Conservation (phyloP, 2,329 filamentous ascomycete species). For the Diplodia corticola region DNA sequence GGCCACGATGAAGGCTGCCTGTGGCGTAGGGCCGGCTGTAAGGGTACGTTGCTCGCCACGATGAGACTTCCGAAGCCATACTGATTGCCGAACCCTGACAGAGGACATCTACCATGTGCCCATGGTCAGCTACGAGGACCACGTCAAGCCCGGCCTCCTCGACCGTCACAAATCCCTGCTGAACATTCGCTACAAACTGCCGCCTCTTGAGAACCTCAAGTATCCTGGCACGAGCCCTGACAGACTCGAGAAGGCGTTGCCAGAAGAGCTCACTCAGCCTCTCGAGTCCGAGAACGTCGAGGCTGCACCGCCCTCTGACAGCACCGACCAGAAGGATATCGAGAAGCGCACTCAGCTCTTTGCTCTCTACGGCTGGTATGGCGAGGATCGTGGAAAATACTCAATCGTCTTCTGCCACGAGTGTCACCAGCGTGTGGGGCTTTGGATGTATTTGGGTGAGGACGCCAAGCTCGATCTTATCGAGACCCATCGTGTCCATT, state of each 20-base stretch:
- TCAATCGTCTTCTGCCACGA: constrained; percentile 79
- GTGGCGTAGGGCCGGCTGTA: constrained; percentile 86
- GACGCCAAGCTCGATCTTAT: constrained; percentile 39
- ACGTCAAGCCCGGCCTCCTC: constrained; percentile 20
- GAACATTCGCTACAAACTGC: constrained; percentile 19
- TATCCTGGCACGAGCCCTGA: constrained; percentile 8
- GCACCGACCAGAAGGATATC: constrained; percentile 8
- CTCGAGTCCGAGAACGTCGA: constrained; percentile 15
- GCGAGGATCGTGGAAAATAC: constrained; percentile 60
- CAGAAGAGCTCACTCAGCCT: constrained; percentile 13
- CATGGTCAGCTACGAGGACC: constrained; percentile 29
- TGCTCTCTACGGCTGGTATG: constrained; percentile 52
- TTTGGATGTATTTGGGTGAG: constrained; percentile 76
- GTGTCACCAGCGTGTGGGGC: constrained; percentile 82
- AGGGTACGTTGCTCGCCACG: constrained; percentile 53
- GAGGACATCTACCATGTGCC: constrained; percentile 65
- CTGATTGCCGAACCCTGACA: constrained; percentile 30
- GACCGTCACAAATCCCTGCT: constrained; percentile 20
- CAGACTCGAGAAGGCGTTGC: constrained; percentile 8
- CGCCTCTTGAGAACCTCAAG: constrained; percentile 1
- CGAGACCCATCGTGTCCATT: constrained; percentile 43
- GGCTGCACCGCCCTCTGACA: neutral
- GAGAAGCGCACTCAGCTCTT: constrained; percentile 26
- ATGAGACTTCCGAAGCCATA: neutral
- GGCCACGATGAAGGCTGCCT: constrained; percentile 80